Percentiles rank a stretch among this genome's conserved stretches.
Conservation (phyloP, 1,139 yeast genomes). For the Debaryomycetaceae sp. region DNA sequence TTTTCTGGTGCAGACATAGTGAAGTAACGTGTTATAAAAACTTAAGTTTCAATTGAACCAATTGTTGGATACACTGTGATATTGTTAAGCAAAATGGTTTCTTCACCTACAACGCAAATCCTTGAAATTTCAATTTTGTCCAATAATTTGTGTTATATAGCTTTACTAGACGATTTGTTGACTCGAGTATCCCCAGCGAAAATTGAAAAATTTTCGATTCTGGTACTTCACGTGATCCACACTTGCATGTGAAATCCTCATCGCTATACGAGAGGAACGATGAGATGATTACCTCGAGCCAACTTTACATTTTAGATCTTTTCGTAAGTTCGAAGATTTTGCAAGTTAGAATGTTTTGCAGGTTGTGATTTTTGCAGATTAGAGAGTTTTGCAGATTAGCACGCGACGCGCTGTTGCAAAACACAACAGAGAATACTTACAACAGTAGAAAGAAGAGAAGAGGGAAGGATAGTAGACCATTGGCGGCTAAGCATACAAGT, state of each 20-base stretch:
- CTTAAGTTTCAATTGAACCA: too few relatives aligned
- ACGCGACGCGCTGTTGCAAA: conserved; percentile 2
- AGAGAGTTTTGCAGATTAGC: background rate
- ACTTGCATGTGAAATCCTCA: background rate
- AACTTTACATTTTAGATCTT: too few relatives aligned
- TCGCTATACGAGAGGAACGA: background rate
- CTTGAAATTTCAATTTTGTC: too few relatives aligned
- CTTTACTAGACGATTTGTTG: background rate
- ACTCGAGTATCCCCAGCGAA: background rate
- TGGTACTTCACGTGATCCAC: background rate
- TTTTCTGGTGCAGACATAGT: conserved; percentile 26
- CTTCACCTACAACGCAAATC: too few relatives aligned
- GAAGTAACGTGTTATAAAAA: too few relatives aligned
- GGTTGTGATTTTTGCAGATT: background rate
- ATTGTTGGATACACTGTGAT: too few relatives aligned
- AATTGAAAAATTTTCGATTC: background rate
- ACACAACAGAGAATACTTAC: background rate
- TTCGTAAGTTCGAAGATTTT: too few relatives aligned
- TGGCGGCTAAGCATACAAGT: background rate
- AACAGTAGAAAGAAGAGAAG: background rate
- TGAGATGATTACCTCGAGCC: background rate
- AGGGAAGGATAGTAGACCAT: too few relatives aligned
- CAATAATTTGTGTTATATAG: background rate
- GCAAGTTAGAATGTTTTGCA: background rate
- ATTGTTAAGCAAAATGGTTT: too few relatives aligned